A percentile compares a stretch with the other conserved stretches of the same genome.
phyloP scores from a whole-genome alignment of 2,329 filamentous ascomycete genomes.

The Neopestalotiopsis clavispora region DNA sequence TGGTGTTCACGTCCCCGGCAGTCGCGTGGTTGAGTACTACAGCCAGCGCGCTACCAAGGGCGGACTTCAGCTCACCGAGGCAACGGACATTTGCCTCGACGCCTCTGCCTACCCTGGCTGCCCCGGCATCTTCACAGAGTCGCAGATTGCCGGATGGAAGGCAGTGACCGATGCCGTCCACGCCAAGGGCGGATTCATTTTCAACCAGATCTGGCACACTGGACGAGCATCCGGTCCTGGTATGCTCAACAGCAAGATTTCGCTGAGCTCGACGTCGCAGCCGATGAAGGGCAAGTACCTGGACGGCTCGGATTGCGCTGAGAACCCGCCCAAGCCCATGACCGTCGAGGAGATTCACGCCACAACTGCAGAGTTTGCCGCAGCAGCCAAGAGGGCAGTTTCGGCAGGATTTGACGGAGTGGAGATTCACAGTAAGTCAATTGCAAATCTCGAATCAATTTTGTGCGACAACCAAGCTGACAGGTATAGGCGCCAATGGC shows the following conservation, averaged over 20 bases:
- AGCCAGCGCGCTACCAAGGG: slow-evolving; percentile 27
- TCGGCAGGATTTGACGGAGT: slow-evolving; percentile 65
- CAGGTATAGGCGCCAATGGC: slow-evolving; percentile 48
- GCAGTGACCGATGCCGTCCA: slow-evolving; percentile 63
- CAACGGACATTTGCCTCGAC: slow-evolving; percentile 53
- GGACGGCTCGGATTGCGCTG: slow-evolving; percentile 33
- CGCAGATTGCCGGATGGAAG: slow-evolving; percentile 61
- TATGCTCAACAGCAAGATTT: slow-evolving; percentile 24
- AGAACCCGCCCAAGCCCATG: slow-evolving; percentile 61
- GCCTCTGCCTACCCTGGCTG: slow-evolving; percentile 52
- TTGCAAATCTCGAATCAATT: slow-evolving; percentile 21
- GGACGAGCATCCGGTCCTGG: slow-evolving; percentile 52
- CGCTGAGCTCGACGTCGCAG: slow-evolving; percentile 31
- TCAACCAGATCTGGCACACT: slow-evolving; percentile 63
- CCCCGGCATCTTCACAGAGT: slow-evolving; percentile 58
- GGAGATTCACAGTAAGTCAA: slow-evolving; percentile 50
- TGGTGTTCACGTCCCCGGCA: slow-evolving; percentile 39
- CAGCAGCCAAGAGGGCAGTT: slow-evolving; percentile 58
- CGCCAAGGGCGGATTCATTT: slow-evolving; percentile 61
- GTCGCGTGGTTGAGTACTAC: slow-evolving; percentile 33
- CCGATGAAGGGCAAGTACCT: slow-evolving; percentile 37
- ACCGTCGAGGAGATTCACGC: slow-evolving; percentile 67
- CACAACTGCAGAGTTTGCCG: slow-evolving; percentile 65
- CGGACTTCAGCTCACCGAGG: slow-evolving; percentile 59
- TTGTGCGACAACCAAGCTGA: slow-evolving; percentile 18